Evolutionary conservation across 106 monocot species (phyloP), one percentile per base, ranked within the genome.

Genomic region (Alisma plantagoaquatica): DNA sequence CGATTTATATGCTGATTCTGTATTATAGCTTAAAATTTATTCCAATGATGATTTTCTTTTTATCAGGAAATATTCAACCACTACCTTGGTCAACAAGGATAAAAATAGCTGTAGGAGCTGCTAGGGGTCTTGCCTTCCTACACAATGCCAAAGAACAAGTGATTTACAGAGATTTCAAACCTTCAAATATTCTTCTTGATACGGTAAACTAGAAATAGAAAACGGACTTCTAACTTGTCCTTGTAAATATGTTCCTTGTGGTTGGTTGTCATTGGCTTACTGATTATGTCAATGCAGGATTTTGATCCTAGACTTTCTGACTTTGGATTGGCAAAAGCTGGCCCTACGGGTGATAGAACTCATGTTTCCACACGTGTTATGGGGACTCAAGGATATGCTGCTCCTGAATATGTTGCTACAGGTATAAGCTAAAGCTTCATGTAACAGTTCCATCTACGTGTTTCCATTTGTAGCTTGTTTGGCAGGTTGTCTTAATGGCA

Each of bases 321-420:
- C 66, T 91, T 91, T 56, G 90, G 90, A 10, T 66, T 91, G 61
- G 90, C 84, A 29, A 91, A 91, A 80, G 90, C 77, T 46, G 90
- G 90, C 23, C 90, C 90, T 17, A 91, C 90, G 12, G 90, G 90
- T 0, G 80, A 81, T 61, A 77, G 31, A 29, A 91, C 90, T 44
- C 90, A 91, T 74, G 90, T 91, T 16, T 81, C 90, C 5, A 91
- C 90, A 12, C 77, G 77, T 72, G 81, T 91, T 29, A 81, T 90
- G 74, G 90, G 90, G 5, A 90, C 90, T 8, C 80, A 80, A 47
- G 90, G 90, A 29, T 90, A 90, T 63, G 90, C 90, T 14, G 90
- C 90, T 56, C 90, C 90, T 10, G 90, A 90, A 64, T 90, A 90
- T 27, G 60, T 90, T 60, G 84, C 83, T 22, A 90, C 90, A 74